Evolutionary conservation across 345 rosid genomes (phyloP).

Genomic region (Citrus unshiu): DNA sequence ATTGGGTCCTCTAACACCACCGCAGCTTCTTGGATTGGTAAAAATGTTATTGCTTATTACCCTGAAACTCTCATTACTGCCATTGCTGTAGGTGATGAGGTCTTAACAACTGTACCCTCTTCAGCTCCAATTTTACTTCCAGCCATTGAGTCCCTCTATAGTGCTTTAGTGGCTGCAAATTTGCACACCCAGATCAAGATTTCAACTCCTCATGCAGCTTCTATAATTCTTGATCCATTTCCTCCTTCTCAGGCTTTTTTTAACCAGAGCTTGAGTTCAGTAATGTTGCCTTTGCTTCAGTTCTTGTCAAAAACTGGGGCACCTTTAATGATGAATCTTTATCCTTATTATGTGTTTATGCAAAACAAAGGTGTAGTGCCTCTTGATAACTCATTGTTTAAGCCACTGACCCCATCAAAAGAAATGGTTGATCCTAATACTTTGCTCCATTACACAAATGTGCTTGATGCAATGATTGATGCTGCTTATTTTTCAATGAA

Average conservation of each 20-base stretch:
- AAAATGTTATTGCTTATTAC: slow-evolving; percentile 77
- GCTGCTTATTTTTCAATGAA: slow-evolving; percentile 92
- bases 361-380: slow-evolving; percentile 96
- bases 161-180: slow-evolving; percentile 88
- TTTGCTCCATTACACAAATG: slow-evolving; percentile 87
- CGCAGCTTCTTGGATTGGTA: slow-evolving; percentile 81
- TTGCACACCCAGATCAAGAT: slow-evolving; percentile 79
- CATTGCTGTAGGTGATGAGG: slow-evolving; percentile 92
- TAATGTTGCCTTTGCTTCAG: slow-evolving; percentile 71
- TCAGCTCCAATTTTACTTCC: slow-evolving; percentile 77
- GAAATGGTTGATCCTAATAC: slow-evolving; percentile 99
- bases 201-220: slow-evolving; percentile 93
- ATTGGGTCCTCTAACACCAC: slow-evolving; percentile 88
- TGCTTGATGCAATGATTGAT: slow-evolving; percentile 94
- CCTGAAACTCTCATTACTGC: slow-evolving; percentile 70
- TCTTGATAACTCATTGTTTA: slow-evolving; percentile 76
- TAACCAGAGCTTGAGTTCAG: slow-evolving; percentile 72
- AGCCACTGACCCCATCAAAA: slow-evolving; percentile 84
- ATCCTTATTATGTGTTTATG: slow-evolving; percentile 96
- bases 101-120: slow-evolving; percentile 82
- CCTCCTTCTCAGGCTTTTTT: slow-evolving; percentile 97
- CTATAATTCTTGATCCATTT: slow-evolving; percentile 68
- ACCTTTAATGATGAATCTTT: slow-evolving; percentile 94
- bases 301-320: slow-evolving; percentile 79
- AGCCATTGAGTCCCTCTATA: slow-evolving; percentile 79